These are phyloP conservation scores for Boletellus sp. DNA, from an alignment of 768 basidiomycete genomes.

Conservation along the genomic window DNA sequence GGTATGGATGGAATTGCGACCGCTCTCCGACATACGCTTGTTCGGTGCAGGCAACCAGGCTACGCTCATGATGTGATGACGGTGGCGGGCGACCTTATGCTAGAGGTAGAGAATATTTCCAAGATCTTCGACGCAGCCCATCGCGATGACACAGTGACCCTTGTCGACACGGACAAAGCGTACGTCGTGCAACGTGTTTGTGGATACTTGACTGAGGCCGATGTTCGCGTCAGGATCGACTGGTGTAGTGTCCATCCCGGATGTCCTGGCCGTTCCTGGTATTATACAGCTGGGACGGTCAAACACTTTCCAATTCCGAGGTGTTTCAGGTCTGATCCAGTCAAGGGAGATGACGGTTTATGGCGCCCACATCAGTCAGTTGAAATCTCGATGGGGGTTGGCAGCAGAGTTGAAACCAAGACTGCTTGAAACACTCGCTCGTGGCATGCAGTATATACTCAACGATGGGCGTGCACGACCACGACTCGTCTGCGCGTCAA, in stretches of 20 bases:
- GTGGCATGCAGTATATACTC: constrained; percentile 5
- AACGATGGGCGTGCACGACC: too few relatives aligned
- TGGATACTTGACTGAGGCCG: not conserved
- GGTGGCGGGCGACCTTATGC: constrained; percentile 19
- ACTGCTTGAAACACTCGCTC: constrained; percentile 7
- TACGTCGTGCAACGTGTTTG: constrained; percentile 1
- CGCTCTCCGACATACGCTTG: constrained; percentile 15
- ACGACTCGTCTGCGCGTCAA: too few relatives aligned
- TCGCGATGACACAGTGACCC: constrained; percentile 7
- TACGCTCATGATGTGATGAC: constrained; percentile 18
- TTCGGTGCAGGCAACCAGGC: constrained; percentile 9
- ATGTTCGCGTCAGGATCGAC: constrained; percentile 10
- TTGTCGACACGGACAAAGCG: constrained; percentile 23
- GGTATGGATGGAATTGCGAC: constrained; percentile 18
- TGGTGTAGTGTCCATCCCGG: constrained; percentile 22
- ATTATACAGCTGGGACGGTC: constrained; percentile 4
- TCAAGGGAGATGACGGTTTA: constrained; percentile 10
- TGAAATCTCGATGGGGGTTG: constrained; percentile 19
- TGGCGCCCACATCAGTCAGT: constrained; percentile 7
- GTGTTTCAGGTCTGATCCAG: constrained; percentile 16
- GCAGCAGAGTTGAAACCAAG: constrained; percentile 14
- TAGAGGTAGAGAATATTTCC: constrained; percentile 15
- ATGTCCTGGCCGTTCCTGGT: constrained; percentile 5
- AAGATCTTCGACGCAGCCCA: constrained; percentile 13
- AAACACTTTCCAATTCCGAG: constrained; percentile 9